Base-by-base conservation (phyloP, 2,329 filamentous ascomycete genomes). In the Aspergillus melleus region DNA sequence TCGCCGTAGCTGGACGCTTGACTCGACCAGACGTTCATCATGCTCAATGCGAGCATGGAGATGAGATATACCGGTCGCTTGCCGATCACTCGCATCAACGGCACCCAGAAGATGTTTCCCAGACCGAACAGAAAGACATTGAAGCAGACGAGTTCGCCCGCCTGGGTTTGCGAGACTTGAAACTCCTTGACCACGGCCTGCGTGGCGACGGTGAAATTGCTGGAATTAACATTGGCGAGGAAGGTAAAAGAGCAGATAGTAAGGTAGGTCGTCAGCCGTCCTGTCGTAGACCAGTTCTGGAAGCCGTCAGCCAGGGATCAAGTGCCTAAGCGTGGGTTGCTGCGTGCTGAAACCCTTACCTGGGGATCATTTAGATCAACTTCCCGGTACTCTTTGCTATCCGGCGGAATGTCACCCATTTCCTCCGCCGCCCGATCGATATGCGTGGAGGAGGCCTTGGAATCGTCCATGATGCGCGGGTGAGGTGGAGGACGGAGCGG, bases 161-260 rank as follows among this genome's bases (percentile, higher is more conserved):
- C 67, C 26, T 69, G 64, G 2, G 67, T 70, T 36, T 67, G 63
- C 6, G 52, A 63, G 32, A 68, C 65, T 19, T 64, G 22, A 32
- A 70, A 76, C 26, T 76, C 69, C 42, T 70, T 64, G 32, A 66
- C 61, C 1, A 78, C 64, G 3, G 72, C 68, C 39, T 70, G 59
- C 10, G 72, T 69, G 3, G 75, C 74, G 19, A 77, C 72, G 11
- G 74, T 75, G 63, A 77, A 76, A 53, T 75, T 76, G 50, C 70
- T 74, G 20, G 70, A 68, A 59, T 77, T 77, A 54, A 75, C 70
- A 52, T 75, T 76, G 57, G 75, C 74, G 8, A 77, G 70, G 60
- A 78, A 77, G 6, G 73, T 76, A 65, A 76, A 78, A 55, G 72
- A 70, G 61, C 76, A 77, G 51, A 76, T 71, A 10, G 71, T 75